Base-by-base conservation (phyloP, 2,329 filamentous ascomycete species). In the Tympanopsis confertula region DNA sequence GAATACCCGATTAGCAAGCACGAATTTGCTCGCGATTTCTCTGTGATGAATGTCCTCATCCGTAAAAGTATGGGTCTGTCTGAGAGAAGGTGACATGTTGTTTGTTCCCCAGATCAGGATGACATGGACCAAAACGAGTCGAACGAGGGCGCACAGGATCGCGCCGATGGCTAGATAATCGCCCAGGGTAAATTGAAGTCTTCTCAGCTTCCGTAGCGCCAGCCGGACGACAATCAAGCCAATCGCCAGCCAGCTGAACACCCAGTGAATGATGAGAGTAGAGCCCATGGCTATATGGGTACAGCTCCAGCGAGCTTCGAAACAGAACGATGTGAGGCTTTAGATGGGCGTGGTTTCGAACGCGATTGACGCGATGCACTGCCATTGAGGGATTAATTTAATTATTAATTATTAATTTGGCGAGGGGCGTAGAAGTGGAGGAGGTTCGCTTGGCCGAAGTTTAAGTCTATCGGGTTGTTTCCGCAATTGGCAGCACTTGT, bases 91-190 rank as follows among this genome's bases (percentile, higher is more conserved):
- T 4, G 54, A 38, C 36, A 60, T 49, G 38, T 57, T 60, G 45
- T 52, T 56, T 4, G 52, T 59, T 22, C 55, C 56, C 56, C 56
- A 59, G 22, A 52, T 48, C 29, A 58, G 39, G 35, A 58, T 54
- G 14, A 59, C 51, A 36, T 57, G 51, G 19, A 57, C 51, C 13
- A 59, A 38, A 4, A 45, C 49, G 4, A 51, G 37, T 5, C 50
- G 41, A 1, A 43, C 41, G 28, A 52, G 18, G 5, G 41, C 47
- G 35, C 48, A 56, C 29, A 64, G 19, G 39, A 59, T 61, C 5
- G 57, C 55, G 38, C 61, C 64, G 58, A 67, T 61, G 20, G 45
- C 49, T 38, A 49, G 36, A 35, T 41, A 51, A 36, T 53, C 50
- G 28, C 43, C 46, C 10, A 37, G n/a, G 17, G 43, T 41, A 28